Evolutionary conservation across 2,329 filamentous ascomycete genomes (phyloP).

Genomic region (Anthostomella pinea): DNA sequence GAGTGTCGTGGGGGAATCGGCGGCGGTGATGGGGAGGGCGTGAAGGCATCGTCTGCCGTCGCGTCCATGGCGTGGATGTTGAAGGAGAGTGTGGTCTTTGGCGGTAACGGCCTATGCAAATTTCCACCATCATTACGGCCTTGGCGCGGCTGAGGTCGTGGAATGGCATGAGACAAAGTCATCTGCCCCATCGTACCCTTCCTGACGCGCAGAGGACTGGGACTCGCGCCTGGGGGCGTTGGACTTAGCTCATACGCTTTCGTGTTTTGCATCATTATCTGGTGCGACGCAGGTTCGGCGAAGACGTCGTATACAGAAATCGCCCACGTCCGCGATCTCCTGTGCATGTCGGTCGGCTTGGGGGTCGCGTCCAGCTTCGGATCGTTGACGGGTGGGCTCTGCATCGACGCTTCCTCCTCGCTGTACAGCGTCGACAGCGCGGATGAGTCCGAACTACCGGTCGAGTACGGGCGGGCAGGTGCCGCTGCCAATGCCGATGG

Average conservation of each 20-base stretch:
- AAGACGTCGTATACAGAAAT: conserved; percentile 13
- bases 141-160: too few relatives aligned
- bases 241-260: too few relatives aligned
- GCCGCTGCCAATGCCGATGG: background rate
- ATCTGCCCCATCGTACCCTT: conserved; percentile 13
- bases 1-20: conserved; percentile 23
- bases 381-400: conserved; percentile 16
- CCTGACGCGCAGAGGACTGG: conserved; percentile 11
- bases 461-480: conserved; percentile 20
- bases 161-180: too few relatives aligned
- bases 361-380: conserved; percentile 4
- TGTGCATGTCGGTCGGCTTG: conserved; percentile 4
- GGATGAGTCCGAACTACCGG: conserved; percentile 46
- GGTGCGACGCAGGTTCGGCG: too few relatives aligned
- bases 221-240: conserved; percentile 12
- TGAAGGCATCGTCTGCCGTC: conserved; percentile 28
- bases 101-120: background rate
- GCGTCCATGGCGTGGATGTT: conserved; percentile 13
- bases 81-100: conserved; percentile 11
- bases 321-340: conserved; percentile 7
- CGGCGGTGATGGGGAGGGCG: conserved; percentile 10
- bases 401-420: conserved; percentile 46
- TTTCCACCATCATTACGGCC: background rate
- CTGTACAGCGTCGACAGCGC: conserved; percentile 57
- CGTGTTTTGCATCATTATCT: too few relatives aligned